phyloP scores from a whole-genome alignment of 441 rosid genomes.

The Pelargonium cotyledonis region DNA sequence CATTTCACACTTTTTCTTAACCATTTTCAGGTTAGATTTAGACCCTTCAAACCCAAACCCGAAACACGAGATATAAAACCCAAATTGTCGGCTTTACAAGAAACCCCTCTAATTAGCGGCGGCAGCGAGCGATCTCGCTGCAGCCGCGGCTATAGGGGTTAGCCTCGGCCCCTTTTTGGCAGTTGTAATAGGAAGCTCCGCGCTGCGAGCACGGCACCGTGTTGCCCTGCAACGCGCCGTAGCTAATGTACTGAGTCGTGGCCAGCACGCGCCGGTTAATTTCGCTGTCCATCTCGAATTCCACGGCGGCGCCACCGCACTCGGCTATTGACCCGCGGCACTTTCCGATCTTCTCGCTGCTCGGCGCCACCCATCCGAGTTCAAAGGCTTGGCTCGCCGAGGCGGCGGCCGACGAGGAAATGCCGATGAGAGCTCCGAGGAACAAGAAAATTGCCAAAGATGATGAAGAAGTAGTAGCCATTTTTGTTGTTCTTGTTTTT shows the following conservation, averaged over 20 bases:
- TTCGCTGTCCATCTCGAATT: slow-evolving; percentile 44
- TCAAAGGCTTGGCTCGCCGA: slow-evolving; percentile 20
- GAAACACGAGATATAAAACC: too few relatives aligned
- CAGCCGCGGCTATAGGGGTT: slow-evolving; percentile 56
- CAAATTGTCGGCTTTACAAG: too few relatives aligned
- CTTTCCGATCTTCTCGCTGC: slow-evolving; percentile 5
- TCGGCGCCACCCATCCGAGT: slow-evolving; percentile 35
- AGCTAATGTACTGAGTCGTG: slow-evolving; percentile 51
- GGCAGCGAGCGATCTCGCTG: slow-evolving; percentile 44
- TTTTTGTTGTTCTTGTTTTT: slow-evolving; percentile 18
- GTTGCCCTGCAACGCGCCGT: slow-evolving; percentile 43
- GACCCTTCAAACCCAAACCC: too few relatives aligned
- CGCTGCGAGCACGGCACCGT: slow-evolving; percentile 51
- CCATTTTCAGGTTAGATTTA: too few relatives aligned
- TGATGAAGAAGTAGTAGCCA: slow-evolving; percentile 30
- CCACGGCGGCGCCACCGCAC: slow-evolving; percentile 37
- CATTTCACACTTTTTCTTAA: too few relatives aligned
- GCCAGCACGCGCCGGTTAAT: slow-evolving; percentile 48
- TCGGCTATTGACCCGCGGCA: slow-evolving; percentile 57
- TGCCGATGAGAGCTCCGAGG: slow-evolving; percentile 21
- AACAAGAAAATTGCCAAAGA: slow-evolving; percentile 15
- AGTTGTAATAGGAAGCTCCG: slow-evolving; percentile 62
- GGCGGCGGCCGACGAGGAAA: slow-evolving; percentile 27
- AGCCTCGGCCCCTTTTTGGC: slow-evolving; percentile 43
- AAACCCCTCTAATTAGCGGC: slow-evolving; percentile 23